Base-by-base conservation (phyloP, 1,139 yeast species). In the Candida gigantensis region DNA sequence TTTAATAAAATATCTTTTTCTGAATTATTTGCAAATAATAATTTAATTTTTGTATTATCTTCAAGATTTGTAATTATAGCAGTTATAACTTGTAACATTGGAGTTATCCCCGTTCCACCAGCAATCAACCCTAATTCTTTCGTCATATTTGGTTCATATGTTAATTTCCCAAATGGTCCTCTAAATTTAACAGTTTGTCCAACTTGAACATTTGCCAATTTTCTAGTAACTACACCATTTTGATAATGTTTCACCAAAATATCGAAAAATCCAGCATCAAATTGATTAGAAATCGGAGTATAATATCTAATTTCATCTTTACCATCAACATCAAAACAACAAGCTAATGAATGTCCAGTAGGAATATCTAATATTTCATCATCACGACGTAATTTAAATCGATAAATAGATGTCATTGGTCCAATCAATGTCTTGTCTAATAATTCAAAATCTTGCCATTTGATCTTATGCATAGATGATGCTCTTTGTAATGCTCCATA, bases 91-190 rank as follows among this genome's bases (percentile, higher is more conserved):
- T 84, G 89, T 44, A 84, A 68, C 51, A 83, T 79, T 16, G 94
- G 92, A 10, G 94, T 84, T 42, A 84, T 81, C 37, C 92, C 92
- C 0, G 89, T 78, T 11, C 92, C 92, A 49, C 90, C 92, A n/a
- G 90, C 90, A 47, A 84, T 70, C 64, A 84, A 71, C 10, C 80
- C 81, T 44, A 84, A 69, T 41, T 78, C 75, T 42, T 73, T 73
- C 30, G 79, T 80, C 68, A 77, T 73, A 53, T 82, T 82, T 16
- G 79, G 58, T 24, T 58, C 55, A 56, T 84, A 84, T 40, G 73
- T 62, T 58, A 84, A 77, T 54, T 81, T 72, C 9, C 94, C 94
- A 36, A 84, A 84, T 18, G 92, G 89, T 3, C 94, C 94, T 57
- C 81, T 75, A 51, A 84, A 84, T 46, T 77, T 76, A 24, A 82